A percentile compares a stretch with the other conserved stretches of the same genome.
Conservation (phyloP, 176 grass and related monocot genomes). For the Melocanna baccifera region DNA sequence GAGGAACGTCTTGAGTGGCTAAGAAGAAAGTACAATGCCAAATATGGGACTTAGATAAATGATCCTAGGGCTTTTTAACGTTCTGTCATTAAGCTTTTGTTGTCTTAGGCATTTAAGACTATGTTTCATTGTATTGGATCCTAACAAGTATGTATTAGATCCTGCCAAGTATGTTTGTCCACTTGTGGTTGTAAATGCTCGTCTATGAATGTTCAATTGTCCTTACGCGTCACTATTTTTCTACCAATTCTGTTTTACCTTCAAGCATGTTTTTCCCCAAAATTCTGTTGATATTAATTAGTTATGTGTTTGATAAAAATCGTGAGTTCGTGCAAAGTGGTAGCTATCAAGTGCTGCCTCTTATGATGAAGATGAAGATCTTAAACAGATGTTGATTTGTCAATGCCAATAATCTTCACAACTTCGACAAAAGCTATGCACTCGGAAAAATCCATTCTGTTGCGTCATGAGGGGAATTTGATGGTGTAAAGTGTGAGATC, state of each 20-base stretch:
- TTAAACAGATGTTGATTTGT: neutral
- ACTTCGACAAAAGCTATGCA: neutral
- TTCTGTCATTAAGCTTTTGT: neutral
- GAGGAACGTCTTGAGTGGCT: slow-evolving; percentile 45
- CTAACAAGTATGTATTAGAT: slow-evolving; percentile 12
- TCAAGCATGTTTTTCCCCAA: neutral
- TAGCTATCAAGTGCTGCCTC: neutral
- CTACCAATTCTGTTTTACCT: neutral
- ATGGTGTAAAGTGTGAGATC: neutral
- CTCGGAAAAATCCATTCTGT: neutral
- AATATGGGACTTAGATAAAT: slow-evolving; percentile 2
- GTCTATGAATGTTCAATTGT: slow-evolving; percentile 2
- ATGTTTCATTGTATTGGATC: neutral
- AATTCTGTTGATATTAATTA: neutral
- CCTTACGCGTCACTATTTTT: neutral
- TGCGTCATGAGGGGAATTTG: neutral
- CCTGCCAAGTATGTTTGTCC: neutral
- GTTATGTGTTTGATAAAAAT: neutral
- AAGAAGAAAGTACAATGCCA: slow-evolving; percentile 38
- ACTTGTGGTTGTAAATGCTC: slow-evolving; percentile 11
- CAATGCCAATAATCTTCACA: neutral
- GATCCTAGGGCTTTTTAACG: neutral
- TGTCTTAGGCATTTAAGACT: neutral
- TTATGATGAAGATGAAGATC: neutral
- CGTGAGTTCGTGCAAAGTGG: neutral